Conservation (phyloP, 192 early-diverging fungal species). For the Dissophora globulifera region DNA sequence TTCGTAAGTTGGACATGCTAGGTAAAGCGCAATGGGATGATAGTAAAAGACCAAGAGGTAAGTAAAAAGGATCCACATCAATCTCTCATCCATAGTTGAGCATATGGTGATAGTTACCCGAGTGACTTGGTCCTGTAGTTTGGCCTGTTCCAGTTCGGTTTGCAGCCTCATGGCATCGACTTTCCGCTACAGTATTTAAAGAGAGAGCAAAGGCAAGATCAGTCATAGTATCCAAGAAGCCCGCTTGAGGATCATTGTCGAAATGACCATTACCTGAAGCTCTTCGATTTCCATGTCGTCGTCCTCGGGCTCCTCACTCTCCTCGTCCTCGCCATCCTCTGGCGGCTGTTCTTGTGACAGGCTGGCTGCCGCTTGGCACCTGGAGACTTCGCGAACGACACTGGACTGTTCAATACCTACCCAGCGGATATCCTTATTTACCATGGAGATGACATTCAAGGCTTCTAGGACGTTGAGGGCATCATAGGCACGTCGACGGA, state of each 20-base stretch:
- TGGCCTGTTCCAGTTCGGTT: conserved; percentile 27
- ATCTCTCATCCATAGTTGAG: no score
- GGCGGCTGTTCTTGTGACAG: not conserved
- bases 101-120: conserved; percentile 12
- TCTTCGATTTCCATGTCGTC: conserved; percentile 48
- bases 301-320: conserved; percentile 45
- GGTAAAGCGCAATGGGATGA: no score
- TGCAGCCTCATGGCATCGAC: conserved; percentile 16
- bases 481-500: conserved; percentile 76
- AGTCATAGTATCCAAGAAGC: no score
- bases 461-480: conserved; percentile 77
- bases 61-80: not conserved
- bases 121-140: conserved; percentile 40
- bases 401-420: conserved; percentile 62
- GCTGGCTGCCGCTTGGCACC: not conserved
- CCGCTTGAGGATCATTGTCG: no score
- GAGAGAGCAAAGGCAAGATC: not conserved
- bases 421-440: conserved; percentile 73
- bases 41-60: no score
- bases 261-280: conserved; percentile 38
- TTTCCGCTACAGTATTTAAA: conserved; percentile 14
- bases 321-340: conserved; percentile 25
- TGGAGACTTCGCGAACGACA: conserved; percentile 20
- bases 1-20: conserved; percentile 48
- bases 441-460: conserved; percentile 69